Percentiles rank a stretch among this genome's conserved stretches.
phyloP scores from a whole-genome alignment of 2,329 filamentous ascomycete genomes.

The Xylaria polymorpha region DNA sequence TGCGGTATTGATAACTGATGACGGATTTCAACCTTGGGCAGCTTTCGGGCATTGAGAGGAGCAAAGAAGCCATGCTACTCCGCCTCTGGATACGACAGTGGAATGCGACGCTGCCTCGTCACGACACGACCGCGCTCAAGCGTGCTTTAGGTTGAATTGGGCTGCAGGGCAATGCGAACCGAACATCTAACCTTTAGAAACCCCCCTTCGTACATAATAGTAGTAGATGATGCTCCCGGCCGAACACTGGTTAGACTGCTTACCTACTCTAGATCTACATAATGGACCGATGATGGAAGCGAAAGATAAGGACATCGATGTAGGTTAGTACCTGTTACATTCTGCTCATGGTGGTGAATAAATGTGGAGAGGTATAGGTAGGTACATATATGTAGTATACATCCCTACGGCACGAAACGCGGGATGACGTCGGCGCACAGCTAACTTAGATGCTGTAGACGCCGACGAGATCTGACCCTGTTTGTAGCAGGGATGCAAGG shows the following conservation, averaged over 20 bases:
- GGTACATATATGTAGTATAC: neutral
- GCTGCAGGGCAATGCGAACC: neutral
- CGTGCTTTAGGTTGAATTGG: neutral
- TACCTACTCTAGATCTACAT: no score
- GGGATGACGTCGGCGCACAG: conserved; percentile 7
- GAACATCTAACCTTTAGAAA: neutral
- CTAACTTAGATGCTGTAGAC: no score
- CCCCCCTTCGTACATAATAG: neutral
- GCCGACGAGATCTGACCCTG: no score
- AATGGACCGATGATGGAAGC: no score
- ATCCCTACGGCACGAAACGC: neutral
- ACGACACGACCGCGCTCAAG: neutral
- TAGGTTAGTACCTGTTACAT: no score
- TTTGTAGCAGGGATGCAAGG: no score
- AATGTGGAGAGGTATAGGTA: no score
- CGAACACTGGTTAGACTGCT: no score
- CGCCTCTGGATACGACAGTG: neutral
- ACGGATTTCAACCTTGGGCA: conserved; percentile 3
- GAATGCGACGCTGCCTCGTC: neutral
- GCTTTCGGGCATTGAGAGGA: neutral
- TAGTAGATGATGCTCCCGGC: no score
- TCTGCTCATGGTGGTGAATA: no score
- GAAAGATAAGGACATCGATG: no score
- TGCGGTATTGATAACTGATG: neutral
- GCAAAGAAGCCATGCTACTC: neutral